Evolutionary conservation across 176 grass and related monocot species (phyloP), one percentile per base, ranked within the genome.

Genomic region (Oryza officinalis): DNA sequence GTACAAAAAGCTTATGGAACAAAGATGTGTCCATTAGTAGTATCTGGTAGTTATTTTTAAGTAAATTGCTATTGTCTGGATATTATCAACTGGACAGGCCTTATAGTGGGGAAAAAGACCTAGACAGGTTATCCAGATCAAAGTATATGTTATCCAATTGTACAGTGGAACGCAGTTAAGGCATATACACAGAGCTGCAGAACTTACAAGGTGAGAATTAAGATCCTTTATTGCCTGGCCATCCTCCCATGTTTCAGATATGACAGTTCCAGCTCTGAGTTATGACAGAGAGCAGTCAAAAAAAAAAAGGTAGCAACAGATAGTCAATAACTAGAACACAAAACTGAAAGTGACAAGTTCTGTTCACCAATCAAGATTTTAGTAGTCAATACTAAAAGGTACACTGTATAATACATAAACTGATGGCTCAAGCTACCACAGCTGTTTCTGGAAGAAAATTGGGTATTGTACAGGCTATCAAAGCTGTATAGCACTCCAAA

Each of bases 211-310:
- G 81, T 96, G 93, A 89, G 86, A 61, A 92, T 96, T 99, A 83
- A 99, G 85, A 86, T 96, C 97, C 82, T 99, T 99, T 87, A 96
- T 90, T 87, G 91, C 97, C 67, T 99, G 97, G 41, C 97, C 93
- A 74, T 99, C 97, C 82, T 99, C 97, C 97, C 93, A 99, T 85
- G 88, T 88, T 89, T 99, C 93, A 78, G 97, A 99, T 63, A 99
- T 99, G 27, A 96, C 74, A 83, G 97, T 99, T 84, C 97, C 97
- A 88, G 93, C 90, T 83, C 97, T 99, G 89, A 68, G 79, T 77
- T 84, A 81, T 76, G 69, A 81, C 71, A 37, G 2, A 63, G 17
- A 50, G 30, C 68, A 75, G 45, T 76, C 7, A 37, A 78, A 78
- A 81, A 61, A n/a, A 64, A 81, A 32, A 57, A 57, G 15, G 9